These are phyloP conservation scores for Ilyonectria robusta DNA, from an alignment of 2,329 filamentous ascomycete genomes.

Conservation along the genomic window DNA sequence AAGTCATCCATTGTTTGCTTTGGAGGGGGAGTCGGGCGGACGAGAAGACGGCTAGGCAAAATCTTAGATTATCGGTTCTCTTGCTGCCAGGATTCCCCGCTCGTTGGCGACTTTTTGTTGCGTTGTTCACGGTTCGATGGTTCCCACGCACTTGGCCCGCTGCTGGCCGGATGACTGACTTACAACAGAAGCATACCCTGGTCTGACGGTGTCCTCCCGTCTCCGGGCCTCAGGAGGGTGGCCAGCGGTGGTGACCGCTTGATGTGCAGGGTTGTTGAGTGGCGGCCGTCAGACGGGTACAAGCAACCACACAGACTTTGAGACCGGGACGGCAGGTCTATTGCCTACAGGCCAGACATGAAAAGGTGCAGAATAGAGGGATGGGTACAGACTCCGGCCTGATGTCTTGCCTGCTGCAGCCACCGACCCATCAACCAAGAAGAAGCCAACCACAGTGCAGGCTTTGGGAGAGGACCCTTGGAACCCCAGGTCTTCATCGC, in stretches of 20 bases:
- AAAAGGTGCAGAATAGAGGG: conserved; percentile 5
- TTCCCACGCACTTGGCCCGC: conserved; percentile 1
- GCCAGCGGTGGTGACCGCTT: background rate
- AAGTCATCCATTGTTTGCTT: conserved; percentile 15
- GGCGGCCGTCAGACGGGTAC: conserved; percentile 1
- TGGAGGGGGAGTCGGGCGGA: conserved; percentile 1
- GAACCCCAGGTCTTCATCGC: conserved; percentile 8
- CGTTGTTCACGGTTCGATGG: background rate
- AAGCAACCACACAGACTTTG: background rate
- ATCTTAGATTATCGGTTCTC: background rate
- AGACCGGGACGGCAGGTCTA: background rate
- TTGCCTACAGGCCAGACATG: background rate
- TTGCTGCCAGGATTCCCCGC: conserved; percentile 1
- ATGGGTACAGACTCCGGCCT: background rate
- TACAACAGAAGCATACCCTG: background rate
- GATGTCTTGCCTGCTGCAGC: conserved; percentile 19
- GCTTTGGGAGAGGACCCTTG: conserved; percentile 1
- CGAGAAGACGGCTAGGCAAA: background rate
- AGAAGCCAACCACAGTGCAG: conserved; percentile 18
- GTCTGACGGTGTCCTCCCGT: conserved; percentile 13
- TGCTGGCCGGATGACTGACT: conserved; percentile 13
- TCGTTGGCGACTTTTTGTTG: background rate
- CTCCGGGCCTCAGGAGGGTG: conserved; percentile 8
- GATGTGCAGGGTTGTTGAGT: conserved; percentile 2
- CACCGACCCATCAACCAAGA: conserved; percentile 9